Conservation (phyloP, 2,329 filamentous ascomycete genomes). For the Cytospora mali region DNA sequence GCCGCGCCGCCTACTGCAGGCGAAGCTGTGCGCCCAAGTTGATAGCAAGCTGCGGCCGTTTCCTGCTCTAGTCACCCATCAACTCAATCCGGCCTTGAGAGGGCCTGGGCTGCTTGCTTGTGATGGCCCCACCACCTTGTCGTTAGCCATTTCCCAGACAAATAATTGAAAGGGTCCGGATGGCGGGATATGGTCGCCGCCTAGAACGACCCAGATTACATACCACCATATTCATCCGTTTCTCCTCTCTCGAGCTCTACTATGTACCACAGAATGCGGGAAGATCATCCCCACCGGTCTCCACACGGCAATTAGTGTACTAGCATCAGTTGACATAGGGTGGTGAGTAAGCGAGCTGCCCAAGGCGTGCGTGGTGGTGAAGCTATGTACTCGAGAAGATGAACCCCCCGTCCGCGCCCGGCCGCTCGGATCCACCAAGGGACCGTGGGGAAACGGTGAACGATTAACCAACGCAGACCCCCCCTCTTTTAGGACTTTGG, state of each 20-base stretch:
- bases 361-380: too few species aligned
- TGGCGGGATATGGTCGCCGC: too few species aligned
- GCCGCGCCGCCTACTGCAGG: slow-evolving; percentile 16
- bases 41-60: not conserved
- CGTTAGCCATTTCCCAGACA: not conserved
- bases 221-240: too few species aligned
- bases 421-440: not conserved
- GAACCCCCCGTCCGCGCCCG: not conserved
- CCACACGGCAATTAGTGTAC: not conserved
- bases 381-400: too few species aligned
- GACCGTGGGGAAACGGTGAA: not conserved
- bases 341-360: slow-evolving; percentile 21
- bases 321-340: slow-evolving; percentile 3
- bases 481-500: too few species aligned
- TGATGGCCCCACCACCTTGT: not conserved
- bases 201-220: too few species aligned
- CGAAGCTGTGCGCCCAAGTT: slow-evolving; percentile 15
- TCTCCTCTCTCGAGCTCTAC: not conserved
- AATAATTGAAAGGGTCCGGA: not conserved
- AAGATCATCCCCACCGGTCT: not conserved
- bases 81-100: too few species aligned
- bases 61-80: too few species aligned
- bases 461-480: not conserved
- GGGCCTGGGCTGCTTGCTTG: not conserved
- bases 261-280: not conserved